phyloP scores from a whole-genome alignment of 805 yeast species.

The Suhomyces sp. region DNA sequence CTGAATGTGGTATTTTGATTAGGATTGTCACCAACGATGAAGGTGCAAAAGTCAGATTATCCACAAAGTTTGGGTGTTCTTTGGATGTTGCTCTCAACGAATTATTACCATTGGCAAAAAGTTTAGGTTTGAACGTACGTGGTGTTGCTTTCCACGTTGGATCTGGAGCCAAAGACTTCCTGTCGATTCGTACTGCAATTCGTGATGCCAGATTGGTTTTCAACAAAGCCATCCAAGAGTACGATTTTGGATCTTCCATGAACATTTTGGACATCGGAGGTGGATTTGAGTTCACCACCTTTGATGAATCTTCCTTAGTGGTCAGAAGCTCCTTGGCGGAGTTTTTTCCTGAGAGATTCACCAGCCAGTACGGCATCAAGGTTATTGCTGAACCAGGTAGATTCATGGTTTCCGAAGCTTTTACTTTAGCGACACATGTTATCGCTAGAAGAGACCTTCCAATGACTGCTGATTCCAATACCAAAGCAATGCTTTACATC shows the following conservation, averaged over 20 bases:
- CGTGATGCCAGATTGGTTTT: constrained; percentile 69
- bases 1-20: constrained; percentile 66
- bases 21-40: constrained; percentile 90
- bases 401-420: constrained; percentile 79
- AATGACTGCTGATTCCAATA: constrained; percentile 9
- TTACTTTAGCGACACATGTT: constrained; percentile 79
- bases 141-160: constrained; percentile 98
- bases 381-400: constrained; percentile 95
- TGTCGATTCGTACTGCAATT: constrained; percentile 67
- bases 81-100: constrained; percentile 48
- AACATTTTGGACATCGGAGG: constrained; percentile 85
- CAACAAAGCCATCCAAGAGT: constrained; percentile 46
- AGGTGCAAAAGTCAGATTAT: constrained; percentile 78
- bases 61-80: constrained; percentile 87
- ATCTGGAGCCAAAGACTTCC: constrained; percentile 80
- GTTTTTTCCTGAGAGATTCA: constrained; percentile 52
- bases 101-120: constrained; percentile 61
- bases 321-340: constrained; percentile 55
- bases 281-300: constrained; percentile 72
- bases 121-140: constrained; percentile 59
- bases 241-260: constrained; percentile 50
- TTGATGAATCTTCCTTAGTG: constrained; percentile 56
- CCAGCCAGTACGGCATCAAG: constrained; percentile 26
- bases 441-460: constrained; percentile 71
- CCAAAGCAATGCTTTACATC: constrained; percentile 69